Evolutionary conservation across 768 basidiomycete species (phyloP), one percentile per base, ranked within the genome.

Genomic region (Pleurotus eryngii): DNA sequence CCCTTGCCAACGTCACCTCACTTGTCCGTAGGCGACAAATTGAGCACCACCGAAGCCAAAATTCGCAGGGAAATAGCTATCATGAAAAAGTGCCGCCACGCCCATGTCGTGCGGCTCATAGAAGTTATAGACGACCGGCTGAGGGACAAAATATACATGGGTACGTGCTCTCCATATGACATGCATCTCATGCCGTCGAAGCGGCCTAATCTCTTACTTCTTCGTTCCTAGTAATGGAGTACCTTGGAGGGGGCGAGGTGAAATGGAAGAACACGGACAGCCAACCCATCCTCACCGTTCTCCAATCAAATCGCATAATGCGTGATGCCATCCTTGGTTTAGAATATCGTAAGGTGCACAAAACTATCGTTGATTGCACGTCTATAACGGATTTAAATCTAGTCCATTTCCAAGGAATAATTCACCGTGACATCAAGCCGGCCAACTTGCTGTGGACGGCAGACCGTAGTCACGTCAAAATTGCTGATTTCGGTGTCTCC

Each of bases 371-470:
- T 55, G 55, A 46, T 55, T 42, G 38, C 43, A 56, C 64, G 59
- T 37, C 59, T 30, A 24, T 24, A 20, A 55, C 9, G 48, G 12
- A 9, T 50, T 14, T 56, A 30, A 54, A 53, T 57, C n/a, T 66
- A 98, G 96, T 99, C 1, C 97, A 99, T 68, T 84, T 89, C 65
- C 95, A 98, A 67, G 97, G 96, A 20, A 98, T 99, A 70, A 98
- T 99, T 49, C 97, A 99, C 73, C 92, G 97, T 57, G 97, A 99
- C 74, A 98, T 99, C 76, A 99, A 99, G 69, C 97, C 97, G 24
- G 92, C 95, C 46, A 99, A 99, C 72, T 85, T 99, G 20, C 81
- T 99, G 26, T 94, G 92, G 86, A 89, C 90, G 2, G 80, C 81
- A 24, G 90, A 96, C 74, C 86, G 91, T 54, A 83, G 84, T 58